phyloP scores from a whole-genome alignment of 352 stramenopile genomes.

The Phytopythium kandeliae region DNA sequence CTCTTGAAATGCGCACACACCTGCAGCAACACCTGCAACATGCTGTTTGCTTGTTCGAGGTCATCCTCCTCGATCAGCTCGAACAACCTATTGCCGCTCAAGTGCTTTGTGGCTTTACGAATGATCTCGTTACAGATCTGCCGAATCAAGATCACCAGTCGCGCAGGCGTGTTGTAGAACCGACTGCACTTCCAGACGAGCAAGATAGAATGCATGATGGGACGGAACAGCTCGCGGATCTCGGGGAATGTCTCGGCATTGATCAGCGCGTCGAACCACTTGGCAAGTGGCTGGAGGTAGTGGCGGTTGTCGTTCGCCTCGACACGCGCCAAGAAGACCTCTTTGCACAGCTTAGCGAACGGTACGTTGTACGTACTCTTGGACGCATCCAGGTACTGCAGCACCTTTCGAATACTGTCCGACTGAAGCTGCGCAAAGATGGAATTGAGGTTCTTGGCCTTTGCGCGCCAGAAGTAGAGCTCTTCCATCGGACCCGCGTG shows the following conservation, averaged over 20 bases:
- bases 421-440: constrained; percentile 91
- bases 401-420: constrained; percentile 75
- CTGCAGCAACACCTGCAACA: constrained; percentile 64
- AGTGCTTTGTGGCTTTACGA: constrained; percentile 52
- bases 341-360: constrained; percentile 91
- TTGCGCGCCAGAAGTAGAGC: constrained; percentile 84
- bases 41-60: constrained; percentile 61
- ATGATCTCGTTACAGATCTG: constrained; percentile 90
- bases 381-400: constrained; percentile 84
- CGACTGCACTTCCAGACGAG: constrained; percentile 89
- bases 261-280: constrained; percentile 49
- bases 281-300: constrained; percentile 73
- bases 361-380: constrained; percentile 91
- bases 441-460: constrained; percentile 84
- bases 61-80: constrained; percentile 76
- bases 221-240: constrained; percentile 73
- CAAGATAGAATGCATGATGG: constrained; percentile 85
- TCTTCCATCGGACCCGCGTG: constrained; percentile 86
- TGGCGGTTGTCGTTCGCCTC: constrained; percentile 87
- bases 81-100: constrained; percentile 79
- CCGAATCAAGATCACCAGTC: constrained; percentile 84
- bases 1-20: constrained; percentile 89
- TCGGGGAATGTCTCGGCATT: constrained; percentile 31
- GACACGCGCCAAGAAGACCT: constrained; percentile 82
- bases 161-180: constrained; percentile 89